A percentile compares a stretch with the other conserved stretches of the same genome.
Evolutionary conservation across 306 rosid genomes (phyloP).

Genomic region (Ormosia semicastrata): DNA sequence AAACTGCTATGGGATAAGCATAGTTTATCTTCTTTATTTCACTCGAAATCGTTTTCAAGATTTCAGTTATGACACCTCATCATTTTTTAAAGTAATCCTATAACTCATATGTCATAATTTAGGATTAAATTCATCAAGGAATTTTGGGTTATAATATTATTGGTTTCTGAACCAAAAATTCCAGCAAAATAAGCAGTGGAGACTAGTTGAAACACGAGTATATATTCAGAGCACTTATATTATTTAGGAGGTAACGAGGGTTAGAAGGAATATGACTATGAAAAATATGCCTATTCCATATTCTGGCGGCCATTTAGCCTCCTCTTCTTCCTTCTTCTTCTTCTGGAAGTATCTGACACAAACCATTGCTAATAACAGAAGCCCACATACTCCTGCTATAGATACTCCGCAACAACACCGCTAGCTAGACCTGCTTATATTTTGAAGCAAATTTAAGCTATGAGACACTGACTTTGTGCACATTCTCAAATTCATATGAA

Average conservation of each 20-base stretch:
- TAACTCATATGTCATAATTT: too few relatives aligned
- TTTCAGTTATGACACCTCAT: too few relatives aligned
- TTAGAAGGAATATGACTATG: background rate
- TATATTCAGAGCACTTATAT: background rate
- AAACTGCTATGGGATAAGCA: too few relatives aligned
- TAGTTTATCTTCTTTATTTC: too few relatives aligned
- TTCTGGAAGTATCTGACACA: constrained; percentile 37
- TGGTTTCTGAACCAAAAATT: too few relatives aligned
- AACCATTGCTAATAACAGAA: constrained; percentile 39
- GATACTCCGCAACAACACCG: constrained; percentile 53
- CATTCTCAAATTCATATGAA: background rate
- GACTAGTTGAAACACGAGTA: background rate
- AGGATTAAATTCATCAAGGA: too few relatives aligned
- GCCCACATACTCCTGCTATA: constrained; percentile 52
- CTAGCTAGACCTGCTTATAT: constrained; percentile 54
- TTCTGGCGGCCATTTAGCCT: constrained; percentile 28
- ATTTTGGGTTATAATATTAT: too few relatives aligned
- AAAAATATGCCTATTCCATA: constrained; percentile 34
- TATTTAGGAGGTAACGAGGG: background rate
- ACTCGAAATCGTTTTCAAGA: too few relatives aligned
- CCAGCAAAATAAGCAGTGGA: background rate
- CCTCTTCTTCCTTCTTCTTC: constrained; percentile 30
- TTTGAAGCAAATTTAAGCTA: constrained; percentile 32
- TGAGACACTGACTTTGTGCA: background rate
- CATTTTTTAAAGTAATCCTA: too few relatives aligned